Base-by-base conservation (phyloP, 1,284 basidiomycete species). In the Mycena sp. region DNA sequence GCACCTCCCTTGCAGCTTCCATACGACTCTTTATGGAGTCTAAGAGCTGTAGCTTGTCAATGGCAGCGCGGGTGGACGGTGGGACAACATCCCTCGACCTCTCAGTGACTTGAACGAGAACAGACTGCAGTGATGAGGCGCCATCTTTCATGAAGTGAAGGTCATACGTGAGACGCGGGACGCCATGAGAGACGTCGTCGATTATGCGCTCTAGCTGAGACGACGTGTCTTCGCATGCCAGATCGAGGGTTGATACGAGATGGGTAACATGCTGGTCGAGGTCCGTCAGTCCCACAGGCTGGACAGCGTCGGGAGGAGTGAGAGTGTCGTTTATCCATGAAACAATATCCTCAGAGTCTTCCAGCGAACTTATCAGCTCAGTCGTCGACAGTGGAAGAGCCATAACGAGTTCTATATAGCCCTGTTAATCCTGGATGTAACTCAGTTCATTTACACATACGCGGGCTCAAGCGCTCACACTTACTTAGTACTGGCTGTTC, bases 61-160 rank as follows among this genome's bases (percentile, higher is more conserved):
- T 82, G 3, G 91, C 87, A 4, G 77, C 78, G 45, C 81, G 82
- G 2, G 88, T 91, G 38, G 83, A 81, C 26, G 82, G 78, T 2
- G 83, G 85, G 12, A 85, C 74, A 0, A 83, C 81, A 23, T 80
- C 78, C 44, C 77, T 78, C 2, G 86, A 83, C n/a, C 79, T 81
- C 52, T 79, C 80, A 62, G 85, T 81, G 17, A 93, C 87, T 30
- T 82, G 81, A 17, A 83, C 78, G 17, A 96, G 79, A 7, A 86
- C 79, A 23, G 77, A 78, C 67, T 92, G 90, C 19, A 98, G 82
- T 2, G 91, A 86, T 14, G 92, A 78, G 0, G 95, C 94, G 37
- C 90, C 89, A 73, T 98, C 96, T 50, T 93, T 90, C 88, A 98
- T 96, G 78, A 97, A 96, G 74, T 98, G 95, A 21, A 98, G 82